Evolutionary conservation across 2,329 filamentous ascomycete genomes (phyloP).

Genomic region (Aspergillus brasiliensis): DNA sequence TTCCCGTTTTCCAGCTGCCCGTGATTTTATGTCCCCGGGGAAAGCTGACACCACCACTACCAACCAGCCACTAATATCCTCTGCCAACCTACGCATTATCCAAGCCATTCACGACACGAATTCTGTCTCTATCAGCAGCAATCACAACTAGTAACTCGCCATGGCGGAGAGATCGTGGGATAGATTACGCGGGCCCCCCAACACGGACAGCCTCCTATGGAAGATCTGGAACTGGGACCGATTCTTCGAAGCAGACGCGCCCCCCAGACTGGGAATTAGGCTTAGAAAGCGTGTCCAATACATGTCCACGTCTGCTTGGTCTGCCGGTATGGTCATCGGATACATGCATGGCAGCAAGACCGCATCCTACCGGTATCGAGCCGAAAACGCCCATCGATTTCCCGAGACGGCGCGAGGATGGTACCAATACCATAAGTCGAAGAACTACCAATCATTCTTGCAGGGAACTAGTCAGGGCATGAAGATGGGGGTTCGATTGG

Average conservation of each 20-base stretch:
- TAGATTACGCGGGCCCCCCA: background rate
- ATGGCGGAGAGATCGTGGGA: background rate
- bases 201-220: constrained; percentile 16
- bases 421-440: constrained; percentile 99
- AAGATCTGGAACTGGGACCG: constrained; percentile 40
- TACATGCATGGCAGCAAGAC: constrained; percentile 71
- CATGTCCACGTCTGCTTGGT: constrained; percentile 64
- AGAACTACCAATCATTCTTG: constrained; percentile 85
- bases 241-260: constrained; percentile 40
- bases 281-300: constrained; percentile 67
- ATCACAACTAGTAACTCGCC: background rate
- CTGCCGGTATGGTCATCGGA: constrained; percentile 71
- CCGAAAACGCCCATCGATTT: constrained; percentile 93
- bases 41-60: constrained; percentile 16
- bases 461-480: constrained; percentile 75
- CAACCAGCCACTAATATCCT: background rate
- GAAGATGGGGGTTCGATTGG: constrained; percentile 70
- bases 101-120: too few species aligned
- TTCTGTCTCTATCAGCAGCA: background rate
- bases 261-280: constrained; percentile 61
- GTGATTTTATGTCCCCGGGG: background rate
- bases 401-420: constrained; percentile 81
- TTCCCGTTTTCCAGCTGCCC: background rate
- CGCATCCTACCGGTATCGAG: constrained; percentile 81
- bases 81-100: background rate